A percentile compares a stretch with the other conserved stretches of the same genome.
Evolutionary conservation across 208 protist species (phyloP).

Genomic region (Leishmania amazonensis): DNA sequence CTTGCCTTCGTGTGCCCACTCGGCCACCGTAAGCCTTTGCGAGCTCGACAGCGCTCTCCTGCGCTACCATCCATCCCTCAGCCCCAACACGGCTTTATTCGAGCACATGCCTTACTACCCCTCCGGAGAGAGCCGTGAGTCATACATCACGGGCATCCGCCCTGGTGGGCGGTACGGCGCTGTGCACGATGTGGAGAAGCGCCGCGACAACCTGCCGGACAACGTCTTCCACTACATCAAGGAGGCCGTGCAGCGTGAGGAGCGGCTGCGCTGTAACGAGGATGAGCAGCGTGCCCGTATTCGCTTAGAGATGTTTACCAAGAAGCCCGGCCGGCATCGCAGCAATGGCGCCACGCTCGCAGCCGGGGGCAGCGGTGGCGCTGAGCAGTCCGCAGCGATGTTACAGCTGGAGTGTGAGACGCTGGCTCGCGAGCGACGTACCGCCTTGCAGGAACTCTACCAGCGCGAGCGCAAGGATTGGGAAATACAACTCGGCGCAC

Average conservation of each 20-base stretch:
- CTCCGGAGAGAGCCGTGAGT: constrained; percentile 82
- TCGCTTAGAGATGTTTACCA: constrained; percentile 40
- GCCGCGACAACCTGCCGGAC: constrained; percentile 88
- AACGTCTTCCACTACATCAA: constrained; percentile 81
- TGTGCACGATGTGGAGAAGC: constrained; percentile 76
- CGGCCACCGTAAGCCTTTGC: neutral
- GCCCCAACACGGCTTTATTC: neutral
- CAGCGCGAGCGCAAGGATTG: constrained; percentile 58
- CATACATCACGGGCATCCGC: constrained; percentile 83
- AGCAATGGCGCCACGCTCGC: constrained; percentile 15
- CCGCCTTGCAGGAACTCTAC: constrained; percentile 73
- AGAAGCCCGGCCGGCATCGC: constrained; percentile 5
- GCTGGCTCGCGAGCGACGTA: constrained; percentile 51
- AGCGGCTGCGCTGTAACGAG: constrained; percentile 60
- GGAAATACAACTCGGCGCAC: constrained; percentile 50
- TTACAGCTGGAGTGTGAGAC: constrained; percentile 29
- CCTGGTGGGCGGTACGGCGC: constrained; percentile 61
- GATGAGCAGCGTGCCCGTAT: constrained; percentile 61
- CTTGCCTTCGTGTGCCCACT: neutral
- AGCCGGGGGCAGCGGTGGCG: neutral
- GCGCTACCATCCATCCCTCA: neutral
- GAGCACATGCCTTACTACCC: constrained; percentile 58
- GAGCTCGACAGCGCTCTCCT: neutral
- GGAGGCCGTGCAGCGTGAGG: constrained; percentile 72
- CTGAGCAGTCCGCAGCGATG: constrained; percentile 8